These are phyloP conservation scores for Pichia sorboxylosa DNA, from an alignment of 1,139 yeast species.

Conservation along the genomic window DNA sequence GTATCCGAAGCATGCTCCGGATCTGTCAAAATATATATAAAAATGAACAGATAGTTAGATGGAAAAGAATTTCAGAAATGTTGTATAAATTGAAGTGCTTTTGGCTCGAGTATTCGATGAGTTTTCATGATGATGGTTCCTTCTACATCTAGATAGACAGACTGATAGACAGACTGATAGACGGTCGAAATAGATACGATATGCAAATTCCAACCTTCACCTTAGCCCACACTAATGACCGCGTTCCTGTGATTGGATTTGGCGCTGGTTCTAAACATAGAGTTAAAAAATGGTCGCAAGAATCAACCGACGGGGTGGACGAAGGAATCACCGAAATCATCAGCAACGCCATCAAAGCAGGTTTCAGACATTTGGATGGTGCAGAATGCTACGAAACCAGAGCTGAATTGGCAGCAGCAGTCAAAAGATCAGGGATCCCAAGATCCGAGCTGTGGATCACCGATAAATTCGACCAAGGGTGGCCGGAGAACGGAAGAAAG, in stretches of 20 bases:
- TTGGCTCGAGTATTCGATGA: too few species aligned
- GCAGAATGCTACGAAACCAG: slow-evolving; percentile 52
- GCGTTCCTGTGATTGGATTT: slow-evolving; percentile 28
- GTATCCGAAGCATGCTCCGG: too few species aligned
- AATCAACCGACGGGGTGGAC: slow-evolving; percentile 19
- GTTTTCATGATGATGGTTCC: too few species aligned
- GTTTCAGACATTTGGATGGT: slow-evolving; percentile 43
- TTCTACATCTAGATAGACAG: too few species aligned
- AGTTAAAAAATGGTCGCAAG: slow-evolving; percentile 30
- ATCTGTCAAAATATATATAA: too few species aligned
- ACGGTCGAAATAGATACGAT: too few species aligned
- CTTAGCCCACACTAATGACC: slow-evolving; percentile 2
- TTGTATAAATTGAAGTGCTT: too few species aligned
- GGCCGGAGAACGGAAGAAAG: slow-evolving; percentile 1
- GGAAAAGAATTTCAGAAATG: too few species aligned
- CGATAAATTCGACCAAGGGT: slow-evolving; percentile 33
- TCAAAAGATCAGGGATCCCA: slow-evolving; percentile 22
- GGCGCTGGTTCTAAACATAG: slow-evolving; percentile 62
- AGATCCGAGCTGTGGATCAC: slow-evolving; percentile 45
- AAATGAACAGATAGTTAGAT: too few species aligned
- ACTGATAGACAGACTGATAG: too few species aligned
- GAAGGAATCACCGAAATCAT: slow-evolving; percentile 32
- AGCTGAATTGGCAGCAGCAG: slow-evolving; percentile 41
- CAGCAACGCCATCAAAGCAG: slow-evolving; percentile 31
- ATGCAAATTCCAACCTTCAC: neutral